Conservation (phyloP, 441 rosid species). For the Populus tomentosa region DNA sequence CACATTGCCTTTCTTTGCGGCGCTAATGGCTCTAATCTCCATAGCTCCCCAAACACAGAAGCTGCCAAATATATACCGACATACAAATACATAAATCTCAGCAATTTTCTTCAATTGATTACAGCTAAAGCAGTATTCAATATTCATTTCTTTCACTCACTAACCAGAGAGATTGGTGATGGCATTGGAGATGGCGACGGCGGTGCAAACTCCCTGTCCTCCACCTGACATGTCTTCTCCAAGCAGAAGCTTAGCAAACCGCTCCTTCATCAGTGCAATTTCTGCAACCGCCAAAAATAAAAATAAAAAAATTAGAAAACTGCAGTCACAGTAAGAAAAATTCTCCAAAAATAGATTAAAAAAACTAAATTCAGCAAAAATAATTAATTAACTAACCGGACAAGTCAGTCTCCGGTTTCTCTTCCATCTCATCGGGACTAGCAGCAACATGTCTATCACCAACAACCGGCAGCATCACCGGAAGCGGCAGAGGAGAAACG, state of each 20-base stretch:
- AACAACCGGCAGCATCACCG: conserved; percentile 51
- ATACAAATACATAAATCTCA: neutral
- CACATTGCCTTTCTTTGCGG: conserved; percentile 81
- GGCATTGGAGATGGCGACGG: conserved; percentile 91
- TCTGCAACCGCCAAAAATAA: conserved; percentile 29
- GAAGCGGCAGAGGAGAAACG: conserved; percentile 31
- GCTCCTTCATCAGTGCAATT: conserved; percentile 85
- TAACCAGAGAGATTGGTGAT: conserved; percentile 81
- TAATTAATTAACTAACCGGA: conserved; percentile 18
- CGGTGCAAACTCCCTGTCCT: conserved; percentile 84
- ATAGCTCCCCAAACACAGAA: conserved; percentile 81
- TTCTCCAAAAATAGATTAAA: neutral
- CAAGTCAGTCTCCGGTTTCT: conserved; percentile 11
- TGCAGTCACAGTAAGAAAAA: neutral
- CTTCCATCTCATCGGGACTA: conserved; percentile 6
- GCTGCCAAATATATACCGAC: conserved; percentile 38
- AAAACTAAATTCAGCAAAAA: neutral
- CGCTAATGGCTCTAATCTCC: conserved; percentile 87
- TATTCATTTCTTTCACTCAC: conserved; percentile 13
- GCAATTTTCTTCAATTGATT: neutral
- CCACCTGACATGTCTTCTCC: conserved; percentile 99
- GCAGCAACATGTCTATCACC: conserved; percentile 46
- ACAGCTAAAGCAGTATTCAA: neutral
- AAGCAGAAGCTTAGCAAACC: conserved; percentile 81
- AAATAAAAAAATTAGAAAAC: neutral